Conservation (phyloP, 2,329 filamentous ascomycete genomes). For the Stenocarpella maydis region DNA sequence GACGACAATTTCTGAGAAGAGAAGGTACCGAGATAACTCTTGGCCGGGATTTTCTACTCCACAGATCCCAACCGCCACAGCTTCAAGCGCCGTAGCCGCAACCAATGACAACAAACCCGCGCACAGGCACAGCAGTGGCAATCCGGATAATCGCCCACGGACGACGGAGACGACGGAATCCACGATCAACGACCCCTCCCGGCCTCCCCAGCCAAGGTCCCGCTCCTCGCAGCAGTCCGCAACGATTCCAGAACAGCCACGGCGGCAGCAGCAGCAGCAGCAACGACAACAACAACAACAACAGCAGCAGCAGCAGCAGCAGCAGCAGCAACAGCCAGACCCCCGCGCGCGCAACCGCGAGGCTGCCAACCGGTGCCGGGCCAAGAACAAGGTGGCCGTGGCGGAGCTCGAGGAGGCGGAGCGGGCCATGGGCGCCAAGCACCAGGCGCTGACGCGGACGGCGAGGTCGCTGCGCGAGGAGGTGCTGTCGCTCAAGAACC, state of each 20-base stretch:
- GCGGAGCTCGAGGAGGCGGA: constrained; percentile 42
- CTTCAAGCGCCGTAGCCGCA: background rate
- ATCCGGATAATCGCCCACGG: too few relatives aligned
- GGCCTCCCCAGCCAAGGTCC: background rate
- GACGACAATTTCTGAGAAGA: background rate
- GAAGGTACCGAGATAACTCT: background rate
- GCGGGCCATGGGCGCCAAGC: constrained; percentile 34
- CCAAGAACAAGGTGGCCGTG: constrained; percentile 42
- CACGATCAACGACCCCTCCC: background rate
- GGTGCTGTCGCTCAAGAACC: constrained; percentile 42
- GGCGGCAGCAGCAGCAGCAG: too few relatives aligned
- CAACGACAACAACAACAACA: too few relatives aligned
- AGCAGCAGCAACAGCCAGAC: background rate
- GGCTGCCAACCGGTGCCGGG: constrained; percentile 44
- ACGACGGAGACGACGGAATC: background rate
- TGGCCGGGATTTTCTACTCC: background rate
- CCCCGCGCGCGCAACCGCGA: constrained; percentile 42
- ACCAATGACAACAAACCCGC: background rate
- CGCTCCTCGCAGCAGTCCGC: background rate
- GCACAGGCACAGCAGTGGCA: background rate
- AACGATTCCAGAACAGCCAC: too few relatives aligned
- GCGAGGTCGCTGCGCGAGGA: constrained; percentile 41
- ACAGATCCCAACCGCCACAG: background rate
- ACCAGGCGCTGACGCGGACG: constrained; percentile 37
- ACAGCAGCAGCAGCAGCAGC: background rate